These are phyloP conservation scores for Amauroascus niger DNA, from an alignment of 2,329 filamentous ascomycete genomes.

Conservation along the genomic window DNA sequence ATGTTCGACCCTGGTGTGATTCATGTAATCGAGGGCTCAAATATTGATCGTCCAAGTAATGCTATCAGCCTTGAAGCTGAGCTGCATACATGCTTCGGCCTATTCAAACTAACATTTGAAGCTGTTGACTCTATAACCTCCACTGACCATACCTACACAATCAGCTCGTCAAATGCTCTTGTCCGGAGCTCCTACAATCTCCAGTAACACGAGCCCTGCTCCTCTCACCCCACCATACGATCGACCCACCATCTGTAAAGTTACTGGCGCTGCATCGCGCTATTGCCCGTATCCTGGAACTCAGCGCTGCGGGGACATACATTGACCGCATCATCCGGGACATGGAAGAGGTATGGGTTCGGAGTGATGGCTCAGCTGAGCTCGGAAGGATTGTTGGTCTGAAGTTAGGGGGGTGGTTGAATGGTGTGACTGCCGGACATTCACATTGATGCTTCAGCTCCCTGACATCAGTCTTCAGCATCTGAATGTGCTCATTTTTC, in stretches of 20 bases:
- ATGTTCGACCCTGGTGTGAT: slow-evolving; percentile 35
- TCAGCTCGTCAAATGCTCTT: slow-evolving; percentile 8
- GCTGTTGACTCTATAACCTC: slow-evolving; percentile 4
- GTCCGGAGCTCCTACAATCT: slow-evolving; percentile 2
- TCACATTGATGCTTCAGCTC: slow-evolving; percentile 4
- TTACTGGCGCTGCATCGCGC: slow-evolving; percentile 11
- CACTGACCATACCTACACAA: slow-evolving; percentile 8
- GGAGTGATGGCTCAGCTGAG: slow-evolving; percentile 18
- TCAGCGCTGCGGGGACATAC: slow-evolving; percentile 20
- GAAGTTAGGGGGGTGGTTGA: slow-evolving; percentile 18
- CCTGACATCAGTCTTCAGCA: neutral
- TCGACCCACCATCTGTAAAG: slow-evolving; percentile 21
- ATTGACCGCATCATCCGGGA: slow-evolving; percentile 18
- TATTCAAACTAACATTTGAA: slow-evolving; percentile 11
- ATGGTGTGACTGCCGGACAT: slow-evolving; percentile 14
- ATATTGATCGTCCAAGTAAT: slow-evolving; percentile 25
- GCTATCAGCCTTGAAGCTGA: slow-evolving; percentile 29
- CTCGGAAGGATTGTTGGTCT: slow-evolving; percentile 16
- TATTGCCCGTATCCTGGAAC: slow-evolving; percentile 17
- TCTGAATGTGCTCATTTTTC: neutral
- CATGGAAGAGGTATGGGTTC: slow-evolving; percentile 24
- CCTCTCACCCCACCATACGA: slow-evolving; percentile 21
- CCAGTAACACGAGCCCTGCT: slow-evolving; percentile 14
- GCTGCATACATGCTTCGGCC: slow-evolving; percentile 23
- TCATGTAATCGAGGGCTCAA: slow-evolving; percentile 24